phyloP scores from a whole-genome alignment of 169 alveolate genomes.

The Perkinsus chesapeaki region DNA sequence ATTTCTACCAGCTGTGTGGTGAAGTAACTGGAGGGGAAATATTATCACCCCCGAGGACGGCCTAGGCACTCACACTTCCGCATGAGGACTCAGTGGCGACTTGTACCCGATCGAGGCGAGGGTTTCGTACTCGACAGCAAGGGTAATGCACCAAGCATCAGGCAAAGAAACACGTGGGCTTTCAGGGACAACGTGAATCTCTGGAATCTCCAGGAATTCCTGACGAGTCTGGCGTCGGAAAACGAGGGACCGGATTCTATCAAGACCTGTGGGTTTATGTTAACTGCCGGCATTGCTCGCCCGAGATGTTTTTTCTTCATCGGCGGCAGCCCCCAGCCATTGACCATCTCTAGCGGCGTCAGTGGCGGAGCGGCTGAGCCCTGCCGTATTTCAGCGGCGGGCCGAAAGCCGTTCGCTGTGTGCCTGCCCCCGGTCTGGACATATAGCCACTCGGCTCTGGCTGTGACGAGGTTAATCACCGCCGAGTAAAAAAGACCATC shows the following conservation, averaged over 20 bases:
- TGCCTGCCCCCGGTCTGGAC: neutral
- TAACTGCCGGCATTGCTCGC: neutral
- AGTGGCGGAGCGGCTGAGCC: too few species aligned
- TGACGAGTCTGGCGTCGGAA: neutral
- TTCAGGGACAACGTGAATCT: neutral
- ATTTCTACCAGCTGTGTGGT: neutral
- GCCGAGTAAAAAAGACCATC: neutral
- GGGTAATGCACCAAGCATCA: neutral
- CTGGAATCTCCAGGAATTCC: neutral
- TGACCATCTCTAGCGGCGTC: neutral
- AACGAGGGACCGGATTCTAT: neutral
- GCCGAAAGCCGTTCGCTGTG: neutral
- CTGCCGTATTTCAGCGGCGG: too few species aligned
- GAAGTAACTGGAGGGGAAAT: neutral
- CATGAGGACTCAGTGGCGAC: neutral
- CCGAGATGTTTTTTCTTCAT: neutral
- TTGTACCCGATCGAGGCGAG: neutral
- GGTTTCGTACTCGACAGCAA: neutral
- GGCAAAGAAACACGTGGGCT: neutral
- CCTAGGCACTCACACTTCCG: neutral
- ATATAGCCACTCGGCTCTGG: neutral
- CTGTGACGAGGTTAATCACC: neutral
- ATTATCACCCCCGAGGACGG: neutral
- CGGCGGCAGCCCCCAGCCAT: neutral
- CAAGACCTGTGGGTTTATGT: neutral